Percentiles rank a stretch among this genome's conserved stretches.
Evolutionary conservation across 73 alveolate species (phyloP).

Genomic region (Paramecium bursaria): DNA sequence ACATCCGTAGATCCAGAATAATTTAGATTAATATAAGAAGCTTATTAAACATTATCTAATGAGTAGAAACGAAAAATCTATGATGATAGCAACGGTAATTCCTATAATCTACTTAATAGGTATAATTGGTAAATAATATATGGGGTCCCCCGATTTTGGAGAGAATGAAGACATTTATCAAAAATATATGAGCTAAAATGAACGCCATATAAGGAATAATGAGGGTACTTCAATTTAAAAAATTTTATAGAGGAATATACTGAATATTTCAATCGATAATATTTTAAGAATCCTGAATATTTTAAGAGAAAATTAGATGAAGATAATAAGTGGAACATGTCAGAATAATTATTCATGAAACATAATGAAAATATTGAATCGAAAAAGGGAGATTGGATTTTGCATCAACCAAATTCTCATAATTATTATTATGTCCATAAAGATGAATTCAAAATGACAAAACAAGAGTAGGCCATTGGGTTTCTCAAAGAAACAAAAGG

Average conservation of each 20-base stretch:
- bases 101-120: neutral
- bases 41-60: slow-evolving; percentile 66
- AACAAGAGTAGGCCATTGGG: slow-evolving; percentile 22
- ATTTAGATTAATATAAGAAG: slow-evolving; percentile 72
- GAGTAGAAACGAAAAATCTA: slow-evolving; percentile 59
- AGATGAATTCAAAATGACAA: slow-evolving; percentile 46
- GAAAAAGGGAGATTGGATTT: slow-evolving; percentile 34
- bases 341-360: slow-evolving; percentile 48
- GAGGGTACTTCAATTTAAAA: slow-evolving; percentile 30
- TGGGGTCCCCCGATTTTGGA: slow-evolving; percentile 38
- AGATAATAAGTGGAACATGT: slow-evolving; percentile 61
- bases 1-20: slow-evolving; percentile 45
- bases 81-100: slow-evolving; percentile 52
- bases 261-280: slow-evolving; percentile 55
- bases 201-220: slow-evolving; percentile 28
- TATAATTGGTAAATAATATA: slow-evolving; percentile 16
- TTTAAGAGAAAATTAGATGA: slow-evolving; percentile 64
- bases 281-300: slow-evolving; percentile 62
- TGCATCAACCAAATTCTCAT: neutral
- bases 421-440: slow-evolving; percentile 50
- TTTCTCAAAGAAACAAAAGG: neutral
- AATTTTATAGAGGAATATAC: slow-evolving; percentile 41
- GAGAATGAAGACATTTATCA: slow-evolving; percentile 54
- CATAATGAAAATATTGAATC: slow-evolving; percentile 49
- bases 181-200: slow-evolving; percentile 5